Conservation (phyloP, 2,329 filamentous ascomycete genomes). For the Stylonectria norvegica region DNA sequence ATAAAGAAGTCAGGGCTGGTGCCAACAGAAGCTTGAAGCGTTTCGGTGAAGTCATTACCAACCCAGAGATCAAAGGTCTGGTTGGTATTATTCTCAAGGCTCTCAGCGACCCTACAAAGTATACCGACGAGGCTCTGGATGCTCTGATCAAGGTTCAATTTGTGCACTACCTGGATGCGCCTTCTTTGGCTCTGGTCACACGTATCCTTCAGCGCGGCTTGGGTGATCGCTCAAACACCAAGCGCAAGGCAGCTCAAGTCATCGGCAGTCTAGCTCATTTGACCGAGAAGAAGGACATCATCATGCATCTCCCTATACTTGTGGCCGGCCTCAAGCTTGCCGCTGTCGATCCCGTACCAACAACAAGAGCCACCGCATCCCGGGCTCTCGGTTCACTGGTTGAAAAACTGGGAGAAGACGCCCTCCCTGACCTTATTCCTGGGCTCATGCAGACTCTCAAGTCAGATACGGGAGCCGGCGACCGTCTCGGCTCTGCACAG, state of each 20-base stretch:
- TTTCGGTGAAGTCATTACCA: constrained; percentile 97
- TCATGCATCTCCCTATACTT: constrained; percentile 85
- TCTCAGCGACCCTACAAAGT: constrained; percentile 93
- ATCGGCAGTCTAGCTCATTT: constrained; percentile 97
- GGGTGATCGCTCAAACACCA: constrained; percentile 86
- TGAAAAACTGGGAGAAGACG: constrained; percentile 96
- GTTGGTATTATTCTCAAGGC: constrained; percentile 92
- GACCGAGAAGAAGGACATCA: constrained; percentile 91
- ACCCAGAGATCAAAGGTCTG: constrained; percentile 91
- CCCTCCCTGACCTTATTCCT: constrained; percentile 93
- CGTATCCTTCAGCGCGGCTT: constrained; percentile 93
- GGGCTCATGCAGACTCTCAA: constrained; percentile 97
- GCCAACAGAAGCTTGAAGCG: constrained; percentile 96
- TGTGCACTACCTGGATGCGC: constrained; percentile 95
- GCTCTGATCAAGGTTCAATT: constrained; percentile 97
- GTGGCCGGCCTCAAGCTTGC: constrained; percentile 86
- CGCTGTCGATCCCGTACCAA: constrained; percentile 92
- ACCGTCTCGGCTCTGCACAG: constrained; percentile 92
- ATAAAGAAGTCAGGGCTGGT: constrained; percentile 90
- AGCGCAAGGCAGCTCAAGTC: constrained; percentile 93
- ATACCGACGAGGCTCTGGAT: constrained; percentile 92
- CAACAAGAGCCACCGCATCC: constrained; percentile 91
- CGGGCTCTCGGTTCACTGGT: constrained; percentile 95
- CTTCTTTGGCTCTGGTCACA: constrained; percentile 89
- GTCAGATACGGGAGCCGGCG: constrained; percentile 92